Evolutionary conservation across 768 basidiomycete genomes (phyloP).

Genomic region (Phanerochaete sordida): DNA sequence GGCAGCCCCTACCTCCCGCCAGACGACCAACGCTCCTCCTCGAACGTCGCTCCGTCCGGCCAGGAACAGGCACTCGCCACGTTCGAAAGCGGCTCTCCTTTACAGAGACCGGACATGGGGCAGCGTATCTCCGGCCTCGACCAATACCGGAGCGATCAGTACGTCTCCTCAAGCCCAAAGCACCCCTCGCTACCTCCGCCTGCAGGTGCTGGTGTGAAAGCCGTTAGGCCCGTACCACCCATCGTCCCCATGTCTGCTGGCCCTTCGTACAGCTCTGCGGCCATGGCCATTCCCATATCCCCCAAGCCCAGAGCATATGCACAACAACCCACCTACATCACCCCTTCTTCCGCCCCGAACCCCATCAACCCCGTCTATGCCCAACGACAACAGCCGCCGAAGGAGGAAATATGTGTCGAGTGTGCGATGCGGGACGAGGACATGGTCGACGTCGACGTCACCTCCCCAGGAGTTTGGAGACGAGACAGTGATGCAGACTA

Average conservation of each 20-base stretch:
- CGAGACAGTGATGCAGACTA: constrained; percentile 82
- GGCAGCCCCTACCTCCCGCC: constrained; percentile 5
- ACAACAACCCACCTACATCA: constrained; percentile 77
- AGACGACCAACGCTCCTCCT: neutral
- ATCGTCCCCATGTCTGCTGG: constrained; percentile 50
- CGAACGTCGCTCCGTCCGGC: constrained; percentile 3
- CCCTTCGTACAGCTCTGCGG: constrained; percentile 23
- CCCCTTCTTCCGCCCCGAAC: constrained; percentile 45
- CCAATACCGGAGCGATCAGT: constrained; percentile 23
- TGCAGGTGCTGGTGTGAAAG: constrained; percentile 30
- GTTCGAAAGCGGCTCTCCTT: neutral
- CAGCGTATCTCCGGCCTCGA: constrained; percentile 20
- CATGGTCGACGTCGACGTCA: constrained; percentile 93
- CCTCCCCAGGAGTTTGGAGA: constrained; percentile 85
- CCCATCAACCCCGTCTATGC: constrained; percentile 61
- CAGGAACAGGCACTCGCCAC: constrained; percentile 5
- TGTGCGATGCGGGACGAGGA: constrained; percentile 99
- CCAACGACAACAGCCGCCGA: constrained; percentile 35
- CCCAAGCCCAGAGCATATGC: constrained; percentile 63
- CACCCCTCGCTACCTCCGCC: constrained; percentile 41
- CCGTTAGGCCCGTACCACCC: constrained; percentile 34
- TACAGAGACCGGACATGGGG: constrained; percentile 20
- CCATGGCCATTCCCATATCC: constrained; percentile 57
- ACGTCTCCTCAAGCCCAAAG: constrained; percentile 40
- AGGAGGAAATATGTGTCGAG: constrained; percentile 90